Base-by-base conservation (phyloP, 1,139 yeast species). In the Nakaseomyces delphensis region DNA sequence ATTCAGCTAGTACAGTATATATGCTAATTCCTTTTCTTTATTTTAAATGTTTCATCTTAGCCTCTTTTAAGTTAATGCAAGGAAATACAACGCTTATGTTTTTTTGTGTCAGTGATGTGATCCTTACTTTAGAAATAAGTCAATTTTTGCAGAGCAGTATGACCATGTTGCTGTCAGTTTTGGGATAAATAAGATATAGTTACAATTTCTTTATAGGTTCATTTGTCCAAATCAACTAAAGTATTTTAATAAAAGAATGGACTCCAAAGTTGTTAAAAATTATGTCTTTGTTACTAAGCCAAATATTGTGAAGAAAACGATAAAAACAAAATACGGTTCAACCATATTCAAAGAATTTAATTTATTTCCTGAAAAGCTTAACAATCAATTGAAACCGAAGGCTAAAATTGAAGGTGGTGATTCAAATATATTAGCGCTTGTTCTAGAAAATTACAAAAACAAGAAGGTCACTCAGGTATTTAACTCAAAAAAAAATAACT, bases 331-430 rank as follows among this genome's bases (percentile, higher is more conserved):
- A 21, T 33, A 31, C 14, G 27, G 37, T 4, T 4, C 37, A 4
- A 33, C 37, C 1, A 33, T 33, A 4, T 33, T 33, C 18, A 33
- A 21, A 20, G 37, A 33, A 11, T 20, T 15, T 2, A 20, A 33
- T 21, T 13, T 20, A 21, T 21, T 33, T 33, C 27, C 37, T 33
- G 37, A 33, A 10, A 33, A 33, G 18, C 11, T 4, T 20, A 31
- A 31, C 10, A 9, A 7, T 19, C 9, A 18, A 6, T 18, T 18
- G 8, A 19, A 19, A 11, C 4, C 18, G n/a, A 33, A 33, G 3
- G 20, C 27, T 4, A 3, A 13, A 3, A 33, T 20, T 21, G 27
- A 20, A n/a, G 4, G 14, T 7, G 23, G 15, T 7, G 11, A 20
- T 21, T 20, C 37, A 8, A 33, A 20, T 14, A 21, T 33, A 9